phyloP scores from a whole-genome alignment of 2,329 filamentous ascomycete genomes.

The Hypoxylon sp. region DNA sequence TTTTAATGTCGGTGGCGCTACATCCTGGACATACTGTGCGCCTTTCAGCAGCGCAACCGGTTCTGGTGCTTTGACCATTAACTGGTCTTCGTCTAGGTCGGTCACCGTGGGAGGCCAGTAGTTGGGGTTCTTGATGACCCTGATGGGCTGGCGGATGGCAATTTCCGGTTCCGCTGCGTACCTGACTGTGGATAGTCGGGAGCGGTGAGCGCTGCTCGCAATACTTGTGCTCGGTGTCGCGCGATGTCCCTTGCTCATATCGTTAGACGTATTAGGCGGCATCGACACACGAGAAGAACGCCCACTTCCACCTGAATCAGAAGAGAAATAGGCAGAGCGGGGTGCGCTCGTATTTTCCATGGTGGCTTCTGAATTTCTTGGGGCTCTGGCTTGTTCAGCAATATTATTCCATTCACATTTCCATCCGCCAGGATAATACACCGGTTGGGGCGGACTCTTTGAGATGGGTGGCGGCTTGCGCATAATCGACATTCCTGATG shows the following conservation, averaged over 20 bases:
- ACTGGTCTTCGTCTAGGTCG: slow-evolving; percentile 6
- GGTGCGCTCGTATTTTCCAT: slow-evolving; percentile 4
- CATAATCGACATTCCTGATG: slow-evolving; percentile 21
- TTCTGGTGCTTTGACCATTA: slow-evolving; percentile 33
- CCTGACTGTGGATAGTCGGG: slow-evolving; percentile 49
- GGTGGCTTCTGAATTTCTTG: slow-evolving; percentile 11
- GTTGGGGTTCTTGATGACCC: slow-evolving; percentile 48
- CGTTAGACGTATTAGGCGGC: slow-evolving; percentile 8
- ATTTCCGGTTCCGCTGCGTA: slow-evolving; percentile 51
- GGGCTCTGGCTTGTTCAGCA: slow-evolving; percentile 37
- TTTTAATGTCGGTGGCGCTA: slow-evolving; percentile 12
- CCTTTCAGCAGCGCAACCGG: slow-evolving; percentile 37
- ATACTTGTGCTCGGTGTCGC: slow-evolving; percentile 49
- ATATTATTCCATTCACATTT: slow-evolving; percentile 49
- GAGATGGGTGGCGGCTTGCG: slow-evolving; percentile 16
- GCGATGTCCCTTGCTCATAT: slow-evolving; percentile 19
- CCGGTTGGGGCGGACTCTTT: slow-evolving; percentile 41
- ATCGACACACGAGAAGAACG: slow-evolving; percentile 20
- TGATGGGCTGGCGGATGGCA: slow-evolving; percentile 49
- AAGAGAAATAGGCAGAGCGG: slow-evolving; percentile 24
- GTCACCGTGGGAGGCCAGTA: slow-evolving; percentile 35
- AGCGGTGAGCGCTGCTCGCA: slow-evolving; percentile 46
- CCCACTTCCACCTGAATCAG: slow-evolving; percentile 13
- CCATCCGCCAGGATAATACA: slow-evolving; percentile 52
- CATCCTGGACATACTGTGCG: slow-evolving; percentile 34